Base-by-base conservation (phyloP, 2,329 filamentous ascomycete genomes). In the Cytospora schulzeri region DNA sequence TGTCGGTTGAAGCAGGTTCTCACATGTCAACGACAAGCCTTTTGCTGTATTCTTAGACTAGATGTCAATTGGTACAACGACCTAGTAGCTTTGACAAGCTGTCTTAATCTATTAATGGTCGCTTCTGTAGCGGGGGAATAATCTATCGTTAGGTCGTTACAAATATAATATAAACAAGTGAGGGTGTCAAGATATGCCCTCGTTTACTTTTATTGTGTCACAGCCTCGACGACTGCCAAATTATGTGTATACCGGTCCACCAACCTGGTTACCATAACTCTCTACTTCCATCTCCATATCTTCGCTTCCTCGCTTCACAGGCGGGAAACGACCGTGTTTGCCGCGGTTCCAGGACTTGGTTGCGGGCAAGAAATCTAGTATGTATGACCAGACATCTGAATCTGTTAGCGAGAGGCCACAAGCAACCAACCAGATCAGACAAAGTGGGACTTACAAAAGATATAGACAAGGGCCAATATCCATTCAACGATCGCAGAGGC, bases 361-460 rank as follows among this genome's bases (percentile, higher is more conserved):
- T 17, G 58, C 62, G 11, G 62, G 62, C 33, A 63, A 33, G 50
- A 63, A 63, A 33, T 63, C 62, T 15, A 59, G 54, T 35, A 55
- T 38, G 24, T 59, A 63, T 14, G 62, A 63, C 62, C 62, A 63
- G 33, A 59, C 62, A 54, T 60, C 58, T 60, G 22, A 8, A 33
- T 9, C 19, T n/a, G 45, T 45, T 29, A 17, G 26, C 26, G 24
- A 35, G 29, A 24, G 5, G 24, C 22, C 12, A 24, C 19, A 26
- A 19, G n/a, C 19, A 17, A 12, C 0, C 9, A 2, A n/a, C 3
- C 9, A 70, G 90, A 83, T 3, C 33, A 35, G 33, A 35, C 80
- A 94, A 96, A 65, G 88, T 91, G 67, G n/a, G 92, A 82, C 63
- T 94, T 82, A 78, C 96, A 97, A 73, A 93, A 90, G 62, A 90